Percentiles rank a stretch among this genome's conserved stretches.
Conservation (phyloP, 1,284 basidiomycete genomes). For the Pisolithus thermaeus region DNA sequence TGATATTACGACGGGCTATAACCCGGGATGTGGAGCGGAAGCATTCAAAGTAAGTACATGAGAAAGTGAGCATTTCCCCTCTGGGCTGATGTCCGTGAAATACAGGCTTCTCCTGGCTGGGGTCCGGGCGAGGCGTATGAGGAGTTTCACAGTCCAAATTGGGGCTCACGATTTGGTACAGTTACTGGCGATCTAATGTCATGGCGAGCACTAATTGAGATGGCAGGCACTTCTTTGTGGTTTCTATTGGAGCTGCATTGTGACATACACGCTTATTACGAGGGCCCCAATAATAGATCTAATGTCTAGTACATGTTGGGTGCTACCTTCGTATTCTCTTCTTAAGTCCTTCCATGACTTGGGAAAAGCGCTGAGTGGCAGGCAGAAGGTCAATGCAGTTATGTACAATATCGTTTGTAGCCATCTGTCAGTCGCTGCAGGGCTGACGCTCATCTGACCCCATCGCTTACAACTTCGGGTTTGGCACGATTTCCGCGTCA, state of each 20-base stretch:
- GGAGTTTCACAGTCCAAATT: neutral
- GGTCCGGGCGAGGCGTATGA: conserved; percentile 35
- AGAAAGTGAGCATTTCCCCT: conserved; percentile 11
- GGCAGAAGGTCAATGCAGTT: neutral
- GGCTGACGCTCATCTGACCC: conserved; percentile 54
- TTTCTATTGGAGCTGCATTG: too few relatives aligned
- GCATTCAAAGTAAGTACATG: conserved; percentile 40
- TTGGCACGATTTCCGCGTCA: conserved; percentile 80
- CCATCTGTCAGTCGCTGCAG: conserved; percentile 62
- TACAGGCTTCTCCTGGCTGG: conserved; percentile 39
- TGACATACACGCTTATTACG: too few relatives aligned
- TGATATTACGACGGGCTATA: conserved; percentile 49
- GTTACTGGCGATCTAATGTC: conserved; percentile 31
- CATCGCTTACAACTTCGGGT: conserved; percentile 80
- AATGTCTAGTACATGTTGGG: neutral
- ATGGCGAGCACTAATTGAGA: too few relatives aligned
- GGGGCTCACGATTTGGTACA: conserved; percentile 7
- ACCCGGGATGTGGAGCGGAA: conserved; percentile 49
- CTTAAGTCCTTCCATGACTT: conserved; percentile 87
- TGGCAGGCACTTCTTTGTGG: too few relatives aligned
- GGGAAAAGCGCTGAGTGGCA: neutral
- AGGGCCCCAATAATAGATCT: neutral
- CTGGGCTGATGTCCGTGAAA: neutral
- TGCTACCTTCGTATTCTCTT: conserved; percentile 71
- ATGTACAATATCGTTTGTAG: conserved; percentile 83